These are phyloP conservation scores for Cynanchum wilfordii DNA, from an alignment of 257 asterid species.

Conservation along the genomic window DNA sequence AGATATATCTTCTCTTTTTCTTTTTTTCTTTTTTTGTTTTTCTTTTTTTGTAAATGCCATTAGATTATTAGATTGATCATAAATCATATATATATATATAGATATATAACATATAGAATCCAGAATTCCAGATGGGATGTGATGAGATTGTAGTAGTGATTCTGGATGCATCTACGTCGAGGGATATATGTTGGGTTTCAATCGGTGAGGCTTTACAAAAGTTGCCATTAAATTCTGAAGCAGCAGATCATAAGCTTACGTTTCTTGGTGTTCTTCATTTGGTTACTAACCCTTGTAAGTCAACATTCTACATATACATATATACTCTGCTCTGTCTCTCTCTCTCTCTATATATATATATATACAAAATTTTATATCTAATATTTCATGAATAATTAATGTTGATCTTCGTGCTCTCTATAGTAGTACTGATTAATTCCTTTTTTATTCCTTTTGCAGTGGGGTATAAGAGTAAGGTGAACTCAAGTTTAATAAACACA, in stretches of 20 bases:
- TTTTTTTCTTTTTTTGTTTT: too few relatives aligned
- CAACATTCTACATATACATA: not conserved
- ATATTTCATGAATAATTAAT: too few relatives aligned
- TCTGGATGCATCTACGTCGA: slow-evolving; percentile 28
- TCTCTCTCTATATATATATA: too few relatives aligned
- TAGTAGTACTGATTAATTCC: not conserved
- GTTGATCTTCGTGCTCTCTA: too few relatives aligned
- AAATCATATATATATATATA: too few relatives aligned
- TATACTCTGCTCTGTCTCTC: too few relatives aligned
- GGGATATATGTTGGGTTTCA: slow-evolving; percentile 34
- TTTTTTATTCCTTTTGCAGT: slow-evolving; percentile 5
- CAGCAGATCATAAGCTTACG: slow-evolving; percentile 26
- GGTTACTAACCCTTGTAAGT: slow-evolving; percentile 17
- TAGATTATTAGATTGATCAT: too few relatives aligned
- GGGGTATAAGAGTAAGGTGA: slow-evolving; percentile 35
- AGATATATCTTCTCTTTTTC: too few relatives aligned
- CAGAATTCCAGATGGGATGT: slow-evolving; percentile 11
- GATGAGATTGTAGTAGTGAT: slow-evolving; percentile 41
- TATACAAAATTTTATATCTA: too few relatives aligned
- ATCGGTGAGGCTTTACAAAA: slow-evolving; percentile 25
- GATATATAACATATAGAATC: too few relatives aligned
- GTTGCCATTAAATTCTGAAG: slow-evolving; percentile 37
- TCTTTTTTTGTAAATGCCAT: too few relatives aligned
- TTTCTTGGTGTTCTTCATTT: slow-evolving; percentile 37
- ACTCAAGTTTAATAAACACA: slow-evolving; percentile 16